These are phyloP conservation scores for Kalmusia sp. DNA, from an alignment of 2,329 filamentous ascomycete genomes.

Conservation along the genomic window DNA sequence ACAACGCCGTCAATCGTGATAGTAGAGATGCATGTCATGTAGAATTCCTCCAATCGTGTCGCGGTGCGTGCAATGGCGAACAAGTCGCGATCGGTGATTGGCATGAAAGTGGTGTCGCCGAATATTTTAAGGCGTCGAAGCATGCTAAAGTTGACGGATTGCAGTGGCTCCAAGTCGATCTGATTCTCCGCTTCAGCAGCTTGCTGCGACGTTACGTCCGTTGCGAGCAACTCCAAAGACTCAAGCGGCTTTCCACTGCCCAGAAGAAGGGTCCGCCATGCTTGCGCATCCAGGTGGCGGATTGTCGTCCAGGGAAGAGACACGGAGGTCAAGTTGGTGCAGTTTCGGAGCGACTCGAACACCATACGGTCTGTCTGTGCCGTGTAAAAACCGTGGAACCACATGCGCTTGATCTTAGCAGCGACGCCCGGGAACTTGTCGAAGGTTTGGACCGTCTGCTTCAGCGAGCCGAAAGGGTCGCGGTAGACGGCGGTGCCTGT, in stretches of 20 bases:
- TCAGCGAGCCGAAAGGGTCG: conserved; percentile 59
- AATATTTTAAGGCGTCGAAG: conserved; percentile 62
- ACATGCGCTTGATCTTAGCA: conserved; percentile 58
- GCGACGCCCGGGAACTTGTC: conserved; percentile 54
- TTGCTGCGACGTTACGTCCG: conserved; percentile 57
- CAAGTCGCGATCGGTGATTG: conserved; percentile 59
- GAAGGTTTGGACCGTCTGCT: conserved; percentile 56
- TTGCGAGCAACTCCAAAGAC: conserved; percentile 60
- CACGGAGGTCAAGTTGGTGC: conserved; percentile 55
- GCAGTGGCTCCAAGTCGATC: conserved; percentile 53
- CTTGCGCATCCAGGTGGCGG: conserved; percentile 54
- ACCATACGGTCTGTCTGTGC: conserved; percentile 59
- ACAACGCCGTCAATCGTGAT: conserved; percentile 61
- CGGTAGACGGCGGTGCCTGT: conserved; percentile 59
- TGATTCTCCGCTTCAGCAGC: conserved; percentile 48
- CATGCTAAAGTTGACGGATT: conserved; percentile 57
- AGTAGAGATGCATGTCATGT: conserved; percentile 61
- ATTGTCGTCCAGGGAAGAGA: conserved; percentile 62
- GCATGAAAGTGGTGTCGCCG: conserved; percentile 61
- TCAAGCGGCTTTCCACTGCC: conserved; percentile 53
- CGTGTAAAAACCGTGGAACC: conserved; percentile 63
- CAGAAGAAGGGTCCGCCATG: conserved; percentile 58
- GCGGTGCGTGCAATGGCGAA: conserved; percentile 59
- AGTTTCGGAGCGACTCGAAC: conserved; percentile 56
- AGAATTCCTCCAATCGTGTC: conserved; percentile 59